Conservation (phyloP, 1,139 yeast species). For the Suhomyces terraborum region DNA sequence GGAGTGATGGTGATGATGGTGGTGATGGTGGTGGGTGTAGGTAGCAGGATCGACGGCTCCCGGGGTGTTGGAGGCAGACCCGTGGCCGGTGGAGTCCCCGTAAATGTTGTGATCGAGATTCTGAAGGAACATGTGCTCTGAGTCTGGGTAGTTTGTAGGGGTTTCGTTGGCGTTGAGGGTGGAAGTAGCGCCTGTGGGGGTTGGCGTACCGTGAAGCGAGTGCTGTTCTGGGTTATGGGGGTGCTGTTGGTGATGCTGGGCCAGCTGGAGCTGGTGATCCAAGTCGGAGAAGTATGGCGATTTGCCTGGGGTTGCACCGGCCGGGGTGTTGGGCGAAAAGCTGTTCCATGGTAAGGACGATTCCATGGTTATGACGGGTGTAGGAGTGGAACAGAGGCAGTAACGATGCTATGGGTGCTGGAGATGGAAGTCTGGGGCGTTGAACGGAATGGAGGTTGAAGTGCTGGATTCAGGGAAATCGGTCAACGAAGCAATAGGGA, state of each 20-base stretch:
- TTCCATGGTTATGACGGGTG: constrained; percentile 17
- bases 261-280: constrained; percentile 9
- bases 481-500: no score
- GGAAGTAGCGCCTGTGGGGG: constrained; percentile 6
- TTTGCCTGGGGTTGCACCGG: constrained; percentile 20
- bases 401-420: background rate
- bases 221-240: background rate
- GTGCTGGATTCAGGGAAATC: no score
- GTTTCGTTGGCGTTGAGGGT: constrained; percentile 8
- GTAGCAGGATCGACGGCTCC: constrained; percentile 11
- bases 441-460: background rate
- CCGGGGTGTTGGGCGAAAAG: constrained; percentile 20
- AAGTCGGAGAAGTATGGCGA: constrained; percentile 20
- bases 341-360: constrained; percentile 21
- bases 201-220: constrained; percentile 5
- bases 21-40: constrained; percentile 16
- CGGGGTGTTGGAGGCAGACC: constrained; percentile 3
- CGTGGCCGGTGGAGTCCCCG: constrained; percentile 13
- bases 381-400: background rate
- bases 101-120: constrained; percentile 18
- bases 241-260: constrained; percentile 11
- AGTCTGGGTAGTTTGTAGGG: constrained; percentile 17
- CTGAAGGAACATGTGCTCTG: constrained; percentile 20
- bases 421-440: background rate
- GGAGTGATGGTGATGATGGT: constrained; percentile 17